Evolutionary conservation across 2,329 filamentous ascomycete species (phyloP), one percentile per base, ranked within the genome.

Genomic region (Sporothrix euskadiensis): DNA sequence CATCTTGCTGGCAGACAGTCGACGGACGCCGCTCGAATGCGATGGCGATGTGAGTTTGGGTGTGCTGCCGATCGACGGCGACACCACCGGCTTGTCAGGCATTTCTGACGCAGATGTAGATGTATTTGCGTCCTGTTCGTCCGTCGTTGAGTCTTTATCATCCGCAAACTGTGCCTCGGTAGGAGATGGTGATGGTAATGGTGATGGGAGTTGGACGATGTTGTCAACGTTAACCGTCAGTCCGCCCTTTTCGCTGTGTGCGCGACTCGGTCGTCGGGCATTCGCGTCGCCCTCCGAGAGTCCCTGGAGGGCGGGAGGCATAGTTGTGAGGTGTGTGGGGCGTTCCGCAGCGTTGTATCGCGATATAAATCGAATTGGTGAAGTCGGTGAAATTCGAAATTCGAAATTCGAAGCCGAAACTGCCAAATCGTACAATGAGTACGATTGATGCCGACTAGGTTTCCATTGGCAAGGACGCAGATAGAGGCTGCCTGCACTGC

Each of bases 1-100:
- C 78, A 90, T 89, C 77, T 89, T 87, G 52, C 83, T 85, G 8
- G 86, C 86, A 0, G 88, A 89, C 35, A 90, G 82, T 52, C 87
- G 85, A 72, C 86, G 84, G 65, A 89, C 80, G 66, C 81, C 84
- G 74, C 84, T 85, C 9, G 61, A 12, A 30, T 66, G 39, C 8
- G 61, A 30, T 8, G 61, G 61, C 8, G 61, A 66, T 1, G 49
- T 35, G n/a, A 52, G 39, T 30, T 54, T 35, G 16, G 65, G 65
- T 47, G 65, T 54, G 22, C 44, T 54, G 22, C 44, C n/a, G 7
- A 41, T 22, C 3, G 70, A 56, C 30, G 47, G 59, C 32, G 69
- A 22, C 41, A 57, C 16, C 44, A 19, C 56, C 7, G 56, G 16
- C 9, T 71, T 61, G 3, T 49, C 54, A 41, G 44, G 8, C 35